Evolutionary conservation across 306 rosid genomes (phyloP).

Genomic region (Malus domestica): DNA sequence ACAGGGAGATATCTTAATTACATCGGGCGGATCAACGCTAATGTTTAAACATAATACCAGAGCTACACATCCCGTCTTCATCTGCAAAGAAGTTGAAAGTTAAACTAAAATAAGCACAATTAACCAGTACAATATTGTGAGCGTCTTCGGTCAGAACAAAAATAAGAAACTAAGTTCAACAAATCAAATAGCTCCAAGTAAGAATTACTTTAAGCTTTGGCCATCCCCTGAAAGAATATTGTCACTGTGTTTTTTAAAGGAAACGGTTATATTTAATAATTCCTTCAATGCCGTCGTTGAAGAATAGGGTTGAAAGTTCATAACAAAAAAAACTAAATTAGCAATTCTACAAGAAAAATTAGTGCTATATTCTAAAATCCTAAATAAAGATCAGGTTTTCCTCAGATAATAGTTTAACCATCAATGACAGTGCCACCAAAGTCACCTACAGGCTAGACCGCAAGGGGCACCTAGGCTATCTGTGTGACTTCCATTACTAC

Average conservation of each 20-base stretch:
- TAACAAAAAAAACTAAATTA: neutral
- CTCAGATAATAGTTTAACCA: neutral
- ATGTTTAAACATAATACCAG: constrained; percentile 95
- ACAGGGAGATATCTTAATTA: constrained; percentile 96
- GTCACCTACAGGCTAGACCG: neutral
- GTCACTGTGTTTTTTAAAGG: neutral
- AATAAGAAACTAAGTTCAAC: constrained; percentile 1
- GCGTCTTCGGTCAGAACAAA: constrained; percentile 15
- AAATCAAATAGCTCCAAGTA: neutral
- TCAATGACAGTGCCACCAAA: neutral
- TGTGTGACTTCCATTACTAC: neutral
- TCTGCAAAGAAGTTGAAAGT: constrained; percentile 61
- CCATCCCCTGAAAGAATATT: neutral
- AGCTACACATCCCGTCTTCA: constrained; percentile 99
- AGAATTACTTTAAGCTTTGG: neutral
- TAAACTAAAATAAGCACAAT: constrained; percentile 26
- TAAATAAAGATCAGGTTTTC: neutral
- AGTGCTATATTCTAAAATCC: neutral
- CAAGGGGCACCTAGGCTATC: neutral
- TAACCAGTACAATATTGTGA: neutral
- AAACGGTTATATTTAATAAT: neutral
- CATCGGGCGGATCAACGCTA: constrained; percentile 97
- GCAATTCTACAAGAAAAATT: neutral
- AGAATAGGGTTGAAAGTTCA: neutral
- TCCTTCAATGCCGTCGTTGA: neutral